These are phyloP conservation scores for Venturia asperata DNA, from an alignment of 2,329 filamentous ascomycete genomes.

Conservation along the genomic window DNA sequence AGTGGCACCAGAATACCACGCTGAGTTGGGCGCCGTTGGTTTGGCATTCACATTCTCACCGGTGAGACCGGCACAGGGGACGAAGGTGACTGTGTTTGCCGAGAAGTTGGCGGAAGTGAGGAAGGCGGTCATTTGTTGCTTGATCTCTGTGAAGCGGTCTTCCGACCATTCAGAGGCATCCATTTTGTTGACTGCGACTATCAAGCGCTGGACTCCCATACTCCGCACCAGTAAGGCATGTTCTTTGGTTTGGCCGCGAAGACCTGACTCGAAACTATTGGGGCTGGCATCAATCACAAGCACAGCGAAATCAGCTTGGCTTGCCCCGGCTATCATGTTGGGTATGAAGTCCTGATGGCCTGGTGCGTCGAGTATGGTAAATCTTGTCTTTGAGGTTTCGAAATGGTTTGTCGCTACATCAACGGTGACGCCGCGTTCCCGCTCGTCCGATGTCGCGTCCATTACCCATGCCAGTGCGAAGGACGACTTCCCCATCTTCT, in stretches of 20 bases:
- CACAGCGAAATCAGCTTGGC: slow-evolving; percentile 91
- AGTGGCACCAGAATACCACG: slow-evolving; percentile 77
- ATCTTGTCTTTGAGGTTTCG: slow-evolving; percentile 76
- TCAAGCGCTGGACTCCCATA: slow-evolving; percentile 78
- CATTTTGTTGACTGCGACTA: slow-evolving; percentile 93
- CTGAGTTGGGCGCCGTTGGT: slow-evolving; percentile 37
- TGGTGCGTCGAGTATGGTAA: slow-evolving; percentile 92
- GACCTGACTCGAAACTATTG: slow-evolving; percentile 86
- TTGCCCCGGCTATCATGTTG: slow-evolving; percentile 97
- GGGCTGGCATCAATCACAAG: slow-evolving; percentile 86
- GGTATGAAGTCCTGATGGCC: slow-evolving; percentile 95
- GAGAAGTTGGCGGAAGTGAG: slow-evolving; percentile 76
- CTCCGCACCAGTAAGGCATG: slow-evolving; percentile 85
- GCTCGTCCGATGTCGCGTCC: slow-evolving; percentile 84
- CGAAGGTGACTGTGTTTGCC: slow-evolving; percentile 70
- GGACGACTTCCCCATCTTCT: slow-evolving; percentile 86
- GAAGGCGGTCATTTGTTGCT: slow-evolving; percentile 75
- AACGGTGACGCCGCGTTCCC: slow-evolving; percentile 85
- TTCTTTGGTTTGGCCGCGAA: slow-evolving; percentile 90
- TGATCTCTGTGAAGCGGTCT: slow-evolving; percentile 77
- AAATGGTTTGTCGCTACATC: slow-evolving; percentile 95
- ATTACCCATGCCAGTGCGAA: slow-evolving; percentile 97
- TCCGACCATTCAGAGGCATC: slow-evolving; percentile 79
- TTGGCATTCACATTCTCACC: slow-evolving; percentile 70
- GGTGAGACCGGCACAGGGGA: slow-evolving; percentile 82